Evolutionary conservation across 345 rosid genomes (phyloP).

Genomic region (Fremontodendron californicum): DNA sequence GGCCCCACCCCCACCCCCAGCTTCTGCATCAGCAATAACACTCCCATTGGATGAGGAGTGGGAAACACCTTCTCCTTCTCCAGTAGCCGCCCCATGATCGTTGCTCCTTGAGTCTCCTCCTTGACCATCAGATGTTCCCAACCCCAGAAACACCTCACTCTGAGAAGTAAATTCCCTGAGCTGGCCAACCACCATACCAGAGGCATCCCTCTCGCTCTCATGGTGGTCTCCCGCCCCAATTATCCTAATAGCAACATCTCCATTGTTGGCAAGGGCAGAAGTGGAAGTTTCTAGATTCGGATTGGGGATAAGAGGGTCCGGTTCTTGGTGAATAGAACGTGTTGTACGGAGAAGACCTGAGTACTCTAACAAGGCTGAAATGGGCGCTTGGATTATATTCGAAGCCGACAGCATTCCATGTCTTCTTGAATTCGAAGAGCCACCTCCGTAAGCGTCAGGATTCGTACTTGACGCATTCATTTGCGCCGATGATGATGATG

Average conservation of each 20-base stretch:
- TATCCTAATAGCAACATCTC: constrained; percentile 93
- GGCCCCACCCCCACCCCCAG: constrained; percentile 46
- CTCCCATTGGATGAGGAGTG: constrained; percentile 42
- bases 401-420: constrained; percentile 69
- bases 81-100: constrained; percentile 31
- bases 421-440: constrained; percentile 47
- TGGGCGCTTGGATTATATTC: constrained; percentile 81
- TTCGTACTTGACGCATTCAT: constrained; percentile 75
- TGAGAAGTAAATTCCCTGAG: constrained; percentile 39
- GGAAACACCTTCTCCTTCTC: constrained; percentile 46
- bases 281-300: constrained; percentile 42
- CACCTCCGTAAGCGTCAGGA: constrained; percentile 62
- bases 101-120: constrained; percentile 42
- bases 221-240: constrained; percentile 84
- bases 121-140: constrained; percentile 33
- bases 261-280: constrained; percentile 31
- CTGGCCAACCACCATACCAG: constrained; percentile 56
- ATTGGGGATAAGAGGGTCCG: constrained; percentile 43
- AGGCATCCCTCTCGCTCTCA: constrained; percentile 45
- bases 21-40: constrained; percentile 43
- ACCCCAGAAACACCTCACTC: constrained; percentile 31
- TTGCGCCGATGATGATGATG: constrained; percentile 23
- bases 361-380: constrained; percentile 83
- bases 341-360: constrained; percentile 76
- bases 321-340: constrained; percentile 45